These are phyloP conservation scores for Quercus suber DNA, from an alignment of 306 rosid species.

Conservation along the genomic window DNA sequence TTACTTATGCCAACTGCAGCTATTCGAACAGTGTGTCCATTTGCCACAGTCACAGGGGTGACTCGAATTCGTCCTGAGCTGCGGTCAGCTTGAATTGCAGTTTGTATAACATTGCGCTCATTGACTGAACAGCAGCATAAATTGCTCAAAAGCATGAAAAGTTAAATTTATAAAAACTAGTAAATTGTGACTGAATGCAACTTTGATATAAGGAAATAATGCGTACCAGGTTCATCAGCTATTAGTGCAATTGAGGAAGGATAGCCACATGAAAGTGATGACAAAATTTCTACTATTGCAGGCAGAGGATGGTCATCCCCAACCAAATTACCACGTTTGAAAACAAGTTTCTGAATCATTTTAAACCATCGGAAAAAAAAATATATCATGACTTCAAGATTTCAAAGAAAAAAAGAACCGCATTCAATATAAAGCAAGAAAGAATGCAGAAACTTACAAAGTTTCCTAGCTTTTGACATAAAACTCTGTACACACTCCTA, in stretches of 20 bases:
- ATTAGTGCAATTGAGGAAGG: slow-evolving; percentile 72
- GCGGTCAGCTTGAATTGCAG: slow-evolving; percentile 69
- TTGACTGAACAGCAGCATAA: slow-evolving; percentile 53
- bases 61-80: slow-evolving; percentile 45
- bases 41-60: slow-evolving; percentile 76
- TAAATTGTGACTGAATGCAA: slow-evolving; percentile 17
- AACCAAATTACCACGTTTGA: slow-evolving; percentile 80
- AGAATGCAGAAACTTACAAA: slow-evolving; percentile 53
- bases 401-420: slow-evolving; percentile 1
- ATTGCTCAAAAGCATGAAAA: slow-evolving; percentile 16
- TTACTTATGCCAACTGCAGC: slow-evolving; percentile 75
- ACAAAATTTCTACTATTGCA: slow-evolving; percentile 48
- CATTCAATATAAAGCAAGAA: slow-evolving; percentile 14
- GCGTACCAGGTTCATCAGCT: slow-evolving; percentile 80
- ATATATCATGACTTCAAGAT: background rate
- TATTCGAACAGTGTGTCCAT: slow-evolving; percentile 71
- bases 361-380: slow-evolving; percentile 14
- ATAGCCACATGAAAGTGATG: slow-evolving; percentile 55
- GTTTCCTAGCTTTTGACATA: slow-evolving; percentile 64
- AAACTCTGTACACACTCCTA: slow-evolving; percentile 59
- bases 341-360: slow-evolving; percentile 68
- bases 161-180: background rate
- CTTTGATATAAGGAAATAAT: slow-evolving; percentile 15
- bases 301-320: slow-evolving; percentile 90
- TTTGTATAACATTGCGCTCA: slow-evolving; percentile 43